Conservation (phyloP, 179 eudicot species). For the Drosera spatulata region DNA sequence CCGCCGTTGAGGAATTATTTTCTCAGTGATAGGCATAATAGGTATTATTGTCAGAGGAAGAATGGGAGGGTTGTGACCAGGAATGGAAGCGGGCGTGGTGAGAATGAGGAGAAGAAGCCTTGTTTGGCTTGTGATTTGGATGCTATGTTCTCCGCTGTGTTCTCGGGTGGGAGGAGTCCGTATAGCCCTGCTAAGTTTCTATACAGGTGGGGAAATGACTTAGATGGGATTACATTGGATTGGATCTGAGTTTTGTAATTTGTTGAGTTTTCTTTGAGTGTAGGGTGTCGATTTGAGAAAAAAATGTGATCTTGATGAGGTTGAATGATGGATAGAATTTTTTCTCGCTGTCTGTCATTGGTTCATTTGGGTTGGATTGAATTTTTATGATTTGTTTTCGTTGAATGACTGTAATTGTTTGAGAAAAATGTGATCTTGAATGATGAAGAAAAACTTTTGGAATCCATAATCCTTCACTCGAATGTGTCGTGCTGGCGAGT, state of each 20-base stretch:
- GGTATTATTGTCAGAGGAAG: conserved; percentile 30
- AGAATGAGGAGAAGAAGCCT: conserved; percentile 19
- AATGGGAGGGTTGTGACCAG: conserved; percentile 3
- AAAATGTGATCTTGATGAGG: too few relatives aligned
- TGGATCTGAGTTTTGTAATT: background rate
- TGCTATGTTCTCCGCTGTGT: conserved; percentile 50
- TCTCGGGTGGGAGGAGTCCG: conserved; percentile 44
- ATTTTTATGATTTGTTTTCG: too few relatives aligned
- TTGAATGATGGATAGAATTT: too few relatives aligned
- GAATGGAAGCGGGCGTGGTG: conserved; percentile 4
- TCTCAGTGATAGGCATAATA: conserved; percentile 53
- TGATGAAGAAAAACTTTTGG: too few relatives aligned
- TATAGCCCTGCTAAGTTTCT: conserved; percentile 65
- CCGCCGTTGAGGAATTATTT: conserved; percentile 71
- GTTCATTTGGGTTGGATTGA: too few relatives aligned
- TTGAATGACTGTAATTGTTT: too few relatives aligned
- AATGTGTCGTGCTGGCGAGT: too few relatives aligned
- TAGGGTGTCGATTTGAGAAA: too few relatives aligned
- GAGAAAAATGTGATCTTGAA: too few relatives aligned
- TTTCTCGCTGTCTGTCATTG: too few relatives aligned
- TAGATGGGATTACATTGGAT: too few relatives aligned
- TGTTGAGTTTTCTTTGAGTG: background rate
- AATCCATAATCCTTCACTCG: too few relatives aligned
- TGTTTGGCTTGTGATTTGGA: conserved; percentile 79
- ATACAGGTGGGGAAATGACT: conserved; percentile 36